These are phyloP conservation scores for Auriscalpium microsporum DNA, from an alignment of 768 basidiomycete genomes.

Conservation along the genomic window DNA sequence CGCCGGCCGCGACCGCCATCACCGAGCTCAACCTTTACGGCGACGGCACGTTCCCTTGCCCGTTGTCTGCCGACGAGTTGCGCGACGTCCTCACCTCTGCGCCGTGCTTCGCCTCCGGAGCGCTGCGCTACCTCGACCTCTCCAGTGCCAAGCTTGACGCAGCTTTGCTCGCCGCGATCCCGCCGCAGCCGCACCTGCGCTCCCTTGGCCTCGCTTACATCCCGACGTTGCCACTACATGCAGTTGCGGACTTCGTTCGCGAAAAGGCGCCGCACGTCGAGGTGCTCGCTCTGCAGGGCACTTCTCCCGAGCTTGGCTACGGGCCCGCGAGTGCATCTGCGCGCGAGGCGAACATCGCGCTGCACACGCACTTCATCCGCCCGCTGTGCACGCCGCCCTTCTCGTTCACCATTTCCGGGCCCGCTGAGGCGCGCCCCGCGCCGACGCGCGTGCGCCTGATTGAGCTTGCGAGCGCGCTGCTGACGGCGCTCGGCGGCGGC, in stretches of 20 bases:
- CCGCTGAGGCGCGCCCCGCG: constrained; percentile 28
- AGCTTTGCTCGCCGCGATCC: constrained; percentile 40
- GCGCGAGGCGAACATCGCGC: constrained; percentile 62
- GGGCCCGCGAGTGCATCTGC: constrained; percentile 32
- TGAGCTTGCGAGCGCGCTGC: constrained; percentile 67
- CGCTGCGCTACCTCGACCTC: constrained; percentile 82
- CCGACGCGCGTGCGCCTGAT: constrained; percentile 79
- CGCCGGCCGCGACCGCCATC: constrained; percentile 52
- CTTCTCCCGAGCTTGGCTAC: constrained; percentile 53
- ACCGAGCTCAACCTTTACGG: constrained; percentile 84
- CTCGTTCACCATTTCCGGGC: constrained; percentile 43
- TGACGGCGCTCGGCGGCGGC: constrained; percentile 67
- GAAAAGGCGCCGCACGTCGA: constrained; percentile 70
- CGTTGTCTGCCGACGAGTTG: constrained; percentile 61
- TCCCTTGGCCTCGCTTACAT: constrained; percentile 90
- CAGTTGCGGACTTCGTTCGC: constrained; percentile 60
- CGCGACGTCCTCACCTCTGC: constrained; percentile 57
- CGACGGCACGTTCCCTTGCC: constrained; percentile 73
- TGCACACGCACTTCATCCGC: constrained; percentile 72
- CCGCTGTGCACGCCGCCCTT: constrained; percentile 77
- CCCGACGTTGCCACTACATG: constrained; percentile 54
- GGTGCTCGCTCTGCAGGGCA: constrained; percentile 72
- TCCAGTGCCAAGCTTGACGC: constrained; percentile 68
- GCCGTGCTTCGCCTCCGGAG: constrained; percentile 69
- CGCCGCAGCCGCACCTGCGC: constrained; percentile 64